Conservation (phyloP, 345 rosid species). For the thale cress (Arabidopsis thaliana) region DNA sequence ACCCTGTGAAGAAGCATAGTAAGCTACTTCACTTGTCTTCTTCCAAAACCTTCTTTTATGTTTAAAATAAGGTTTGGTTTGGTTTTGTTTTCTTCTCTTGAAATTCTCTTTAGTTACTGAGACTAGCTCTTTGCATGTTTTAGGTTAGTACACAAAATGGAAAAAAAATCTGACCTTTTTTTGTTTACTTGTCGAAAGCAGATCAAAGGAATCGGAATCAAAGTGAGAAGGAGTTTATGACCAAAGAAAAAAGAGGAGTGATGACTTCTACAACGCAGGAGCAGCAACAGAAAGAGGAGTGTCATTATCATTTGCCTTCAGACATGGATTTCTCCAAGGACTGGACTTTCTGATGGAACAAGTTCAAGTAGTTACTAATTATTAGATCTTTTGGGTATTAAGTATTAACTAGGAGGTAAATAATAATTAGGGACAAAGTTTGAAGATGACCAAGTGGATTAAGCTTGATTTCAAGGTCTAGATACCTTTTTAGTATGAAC, state of each 20-base stretch:
- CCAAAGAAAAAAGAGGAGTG: not conserved
- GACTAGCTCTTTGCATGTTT: not conserved
- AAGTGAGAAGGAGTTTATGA: not conserved
- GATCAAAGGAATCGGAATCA: slow-evolving; percentile 19
- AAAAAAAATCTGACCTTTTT: not conserved
- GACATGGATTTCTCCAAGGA: slow-evolving; percentile 38
- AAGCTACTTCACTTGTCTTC: not conserved
- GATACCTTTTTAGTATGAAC: not conserved
- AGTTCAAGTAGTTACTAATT: not conserved
- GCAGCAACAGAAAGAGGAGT: slow-evolving; percentile 21
- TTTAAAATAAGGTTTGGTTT: not conserved
- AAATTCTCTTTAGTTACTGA: not conserved
- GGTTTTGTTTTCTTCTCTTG: not conserved
- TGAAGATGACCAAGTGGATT: slow-evolving; percentile 2
- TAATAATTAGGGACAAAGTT: slow-evolving; percentile 3
- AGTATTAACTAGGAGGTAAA: not conserved
- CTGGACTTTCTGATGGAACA: slow-evolving; percentile 23
- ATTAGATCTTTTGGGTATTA: slow-evolving; percentile 16
- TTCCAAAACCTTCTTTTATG: not conserved
- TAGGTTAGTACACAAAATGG: not conserved
- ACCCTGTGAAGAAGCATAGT: slow-evolving; percentile 1
- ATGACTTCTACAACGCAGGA: not conserved
- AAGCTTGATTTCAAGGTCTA: not conserved
- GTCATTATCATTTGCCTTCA: slow-evolving; percentile 37
- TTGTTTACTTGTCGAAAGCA: not conserved